These are phyloP conservation scores for Camelina sativa DNA, from an alignment of 345 rosid genomes.

Conservation along the genomic window DNA sequence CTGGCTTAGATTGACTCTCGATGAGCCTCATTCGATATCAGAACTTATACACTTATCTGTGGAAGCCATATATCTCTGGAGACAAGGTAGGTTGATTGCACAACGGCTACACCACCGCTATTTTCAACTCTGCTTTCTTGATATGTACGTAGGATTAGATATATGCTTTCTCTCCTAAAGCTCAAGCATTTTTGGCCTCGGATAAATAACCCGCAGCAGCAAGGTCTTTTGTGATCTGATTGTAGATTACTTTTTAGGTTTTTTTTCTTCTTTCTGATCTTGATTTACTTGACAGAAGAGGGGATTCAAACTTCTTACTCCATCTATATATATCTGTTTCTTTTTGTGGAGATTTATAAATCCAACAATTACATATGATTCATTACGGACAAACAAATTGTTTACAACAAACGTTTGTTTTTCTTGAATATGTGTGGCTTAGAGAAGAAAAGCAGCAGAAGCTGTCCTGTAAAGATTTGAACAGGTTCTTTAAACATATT, in stretches of 20 bases:
- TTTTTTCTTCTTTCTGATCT: too few relatives aligned
- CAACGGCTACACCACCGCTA: constrained; percentile 53
- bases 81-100: constrained; percentile 41
- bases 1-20: constrained; percentile 47
- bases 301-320: background rate
- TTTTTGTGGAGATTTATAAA: background rate
- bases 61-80: constrained; percentile 51
- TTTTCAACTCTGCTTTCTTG: constrained; percentile 74
- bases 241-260: too few relatives aligned
- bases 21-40: constrained; percentile 49
- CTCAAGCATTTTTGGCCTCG: constrained; percentile 79
- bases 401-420: background rate
- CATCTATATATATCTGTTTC: background rate
- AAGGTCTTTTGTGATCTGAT: background rate
- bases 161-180: constrained; percentile 66
- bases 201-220: constrained; percentile 41
- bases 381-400: background rate
- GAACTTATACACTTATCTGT: constrained; percentile 50
- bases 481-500: background rate
- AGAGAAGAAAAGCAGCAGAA: background rate
- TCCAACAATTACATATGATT: background rate
- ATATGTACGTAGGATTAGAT: constrained; percentile 41
- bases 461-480: background rate
- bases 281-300: too few relatives aligned
- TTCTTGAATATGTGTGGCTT: background rate